A percentile compares a stretch with the other conserved stretches of the same genome.
phyloP scores from a whole-genome alignment of 495 filamentous ascomycete species.

The Cercophora scortea region DNA sequence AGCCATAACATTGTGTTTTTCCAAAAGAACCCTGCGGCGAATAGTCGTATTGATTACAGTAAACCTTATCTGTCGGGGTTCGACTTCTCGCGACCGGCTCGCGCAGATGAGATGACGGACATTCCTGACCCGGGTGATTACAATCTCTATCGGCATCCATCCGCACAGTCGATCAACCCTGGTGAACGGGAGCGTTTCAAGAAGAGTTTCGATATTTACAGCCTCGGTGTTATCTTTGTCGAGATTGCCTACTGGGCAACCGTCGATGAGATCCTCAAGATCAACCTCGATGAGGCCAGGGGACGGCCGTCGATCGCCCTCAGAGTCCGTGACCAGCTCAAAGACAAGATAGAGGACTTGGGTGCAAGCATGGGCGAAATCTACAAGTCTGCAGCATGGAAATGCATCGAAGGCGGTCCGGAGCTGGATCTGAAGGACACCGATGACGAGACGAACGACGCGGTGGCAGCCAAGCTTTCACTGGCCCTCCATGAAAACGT shows the following conservation, averaged over 20 bases:
- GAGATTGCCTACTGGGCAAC: conserved; percentile 47
- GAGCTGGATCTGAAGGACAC: conserved; percentile 18
- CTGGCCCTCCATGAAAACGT: conserved; percentile 29
- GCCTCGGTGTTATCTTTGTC: conserved; percentile 43
- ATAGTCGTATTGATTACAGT: conserved; percentile 19
- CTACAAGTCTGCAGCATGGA: conserved; percentile 22
- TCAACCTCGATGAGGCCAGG: conserved; percentile 22
- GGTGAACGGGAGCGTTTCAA: conserved; percentile 30
- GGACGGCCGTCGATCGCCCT: conserved; percentile 20
- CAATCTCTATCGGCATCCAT: conserved; percentile 45
- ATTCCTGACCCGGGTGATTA: conserved; percentile 33
- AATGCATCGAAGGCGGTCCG: conserved; percentile 24
- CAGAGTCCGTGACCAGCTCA: conserved; percentile 18
- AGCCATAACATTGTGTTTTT: conserved; percentile 52
- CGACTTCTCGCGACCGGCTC: conserved; percentile 47
- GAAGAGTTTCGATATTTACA: conserved; percentile 50
- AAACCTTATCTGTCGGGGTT: conserved; percentile 45
- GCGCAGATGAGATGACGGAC: conserved; percentile 42
- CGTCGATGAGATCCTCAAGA: conserved; percentile 37
- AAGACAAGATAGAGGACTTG: conserved; percentile 19
- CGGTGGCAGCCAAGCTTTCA: conserved; percentile 20
- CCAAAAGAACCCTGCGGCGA: not conserved
- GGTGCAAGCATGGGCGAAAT: conserved; percentile 26
- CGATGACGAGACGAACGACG: conserved; percentile 28
- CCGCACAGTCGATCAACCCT: conserved; percentile 30